phyloP scores from a whole-genome alignment of 305 asterid species.

The Solanum hybrid region DNA sequence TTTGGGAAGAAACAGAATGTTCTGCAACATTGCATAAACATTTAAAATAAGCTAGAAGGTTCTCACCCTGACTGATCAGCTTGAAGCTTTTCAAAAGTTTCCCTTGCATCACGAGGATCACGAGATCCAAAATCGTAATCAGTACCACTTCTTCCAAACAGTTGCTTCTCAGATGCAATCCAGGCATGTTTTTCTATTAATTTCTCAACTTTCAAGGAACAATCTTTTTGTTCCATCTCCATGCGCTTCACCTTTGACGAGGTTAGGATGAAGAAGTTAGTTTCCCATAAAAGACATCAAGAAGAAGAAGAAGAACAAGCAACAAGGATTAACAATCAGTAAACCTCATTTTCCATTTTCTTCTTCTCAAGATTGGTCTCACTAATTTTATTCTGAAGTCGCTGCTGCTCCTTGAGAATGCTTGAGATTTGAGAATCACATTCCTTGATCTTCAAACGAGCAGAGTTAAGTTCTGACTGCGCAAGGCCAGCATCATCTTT shows the following conservation, averaged over 20 bases:
- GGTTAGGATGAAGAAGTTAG: not conserved
- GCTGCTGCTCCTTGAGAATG: slow-evolving; percentile 75
- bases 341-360: slow-evolving; percentile 92
- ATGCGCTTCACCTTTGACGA: slow-evolving; percentile 63
- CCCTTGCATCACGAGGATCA: slow-evolving; percentile 63
- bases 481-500: slow-evolving; percentile 36
- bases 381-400: slow-evolving; percentile 53
- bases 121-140: slow-evolving; percentile 86
- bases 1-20: not conserved
- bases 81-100: slow-evolving; percentile 66
- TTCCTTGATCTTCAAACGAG: slow-evolving; percentile 76
- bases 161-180: slow-evolving; percentile 94
- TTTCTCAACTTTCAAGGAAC: slow-evolving; percentile 72
- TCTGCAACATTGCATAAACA: not conserved
- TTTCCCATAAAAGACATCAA: slow-evolving; percentile 13
- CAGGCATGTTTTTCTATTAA: slow-evolving; percentile 86
- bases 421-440: slow-evolving; percentile 67
- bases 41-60: not conserved
- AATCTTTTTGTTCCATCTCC: slow-evolving; percentile 88
- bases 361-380: slow-evolving; percentile 78
- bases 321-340: slow-evolving; percentile 3
- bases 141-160: slow-evolving; percentile 79
- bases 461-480: slow-evolving; percentile 65
- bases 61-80: slow-evolving; percentile 86
- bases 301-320: slow-evolving; percentile 8